phyloP scores from a whole-genome alignment of 371 early-diverging fungal species.

The Mucor circinelloides region DNA sequence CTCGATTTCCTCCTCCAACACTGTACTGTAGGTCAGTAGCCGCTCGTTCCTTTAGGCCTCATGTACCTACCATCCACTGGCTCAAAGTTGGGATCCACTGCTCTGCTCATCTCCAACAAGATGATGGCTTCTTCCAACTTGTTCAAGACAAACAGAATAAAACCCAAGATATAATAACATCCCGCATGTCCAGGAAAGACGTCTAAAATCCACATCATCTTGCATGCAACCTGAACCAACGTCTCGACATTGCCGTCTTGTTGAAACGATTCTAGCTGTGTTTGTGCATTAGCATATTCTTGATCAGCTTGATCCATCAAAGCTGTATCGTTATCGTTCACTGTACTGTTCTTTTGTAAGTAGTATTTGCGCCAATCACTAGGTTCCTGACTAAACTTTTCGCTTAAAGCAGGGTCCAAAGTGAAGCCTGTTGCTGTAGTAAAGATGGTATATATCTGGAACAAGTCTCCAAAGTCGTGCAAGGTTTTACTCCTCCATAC shows the following conservation, averaged over 20 bases:
- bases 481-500: slow-evolving; percentile 43
- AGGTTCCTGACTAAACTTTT: slow-evolving; percentile 43
- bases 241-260: slow-evolving; percentile 42
- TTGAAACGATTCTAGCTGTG: slow-evolving; percentile 43
- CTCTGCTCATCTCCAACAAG: slow-evolving; percentile 50
- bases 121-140: slow-evolving; percentile 50
- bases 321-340: slow-evolving; percentile 33
- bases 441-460: slow-evolving; percentile 50
- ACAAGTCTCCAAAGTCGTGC: slow-evolving; percentile 55
- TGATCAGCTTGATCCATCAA: slow-evolving; percentile 47
- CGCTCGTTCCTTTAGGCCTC: not conserved
- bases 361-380: slow-evolving; percentile 48
- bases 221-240: slow-evolving; percentile 41
- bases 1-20: slow-evolving; percentile 49
- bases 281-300: slow-evolving; percentile 44
- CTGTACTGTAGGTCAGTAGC: slow-evolving; percentile 15
- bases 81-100: slow-evolving; percentile 52
- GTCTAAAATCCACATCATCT: slow-evolving; percentile 56
- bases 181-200: slow-evolving; percentile 57
- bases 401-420: slow-evolving; percentile 29
- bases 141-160: slow-evolving; percentile 54
- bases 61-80: slow-evolving; percentile 45
- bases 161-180: slow-evolving; percentile 56
- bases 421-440: slow-evolving; percentile 43
- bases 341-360: slow-evolving; percentile 32